Conservation (phyloP, 176 grass and related monocot genomes). For the Aegilops umbellulata region DNA sequence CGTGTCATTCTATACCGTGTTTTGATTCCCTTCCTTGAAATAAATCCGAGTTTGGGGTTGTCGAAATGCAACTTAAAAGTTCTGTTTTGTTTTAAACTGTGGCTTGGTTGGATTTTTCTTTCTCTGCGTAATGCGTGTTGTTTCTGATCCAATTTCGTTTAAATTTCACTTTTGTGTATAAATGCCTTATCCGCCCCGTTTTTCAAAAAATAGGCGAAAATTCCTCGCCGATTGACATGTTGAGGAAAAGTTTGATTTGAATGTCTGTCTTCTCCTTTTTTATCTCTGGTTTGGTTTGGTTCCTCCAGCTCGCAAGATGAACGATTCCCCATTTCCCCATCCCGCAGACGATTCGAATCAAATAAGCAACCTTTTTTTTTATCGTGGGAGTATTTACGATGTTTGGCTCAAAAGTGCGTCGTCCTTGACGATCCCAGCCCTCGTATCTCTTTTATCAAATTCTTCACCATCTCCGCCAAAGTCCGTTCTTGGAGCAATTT, state of each 20-base stretch:
- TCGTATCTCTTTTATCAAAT: background rate
- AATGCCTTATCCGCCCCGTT: background rate
- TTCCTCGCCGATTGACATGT: background rate
- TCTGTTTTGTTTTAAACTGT: background rate
- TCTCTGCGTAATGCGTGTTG: background rate
- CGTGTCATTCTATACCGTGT: background rate
- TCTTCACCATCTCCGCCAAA: background rate
- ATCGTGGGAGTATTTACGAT: background rate
- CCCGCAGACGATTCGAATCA: background rate
- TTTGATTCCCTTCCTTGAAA: background rate
- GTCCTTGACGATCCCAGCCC: background rate
- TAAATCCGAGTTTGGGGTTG: background rate
- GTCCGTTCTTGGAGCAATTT: background rate
- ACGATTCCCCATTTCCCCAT: background rate
- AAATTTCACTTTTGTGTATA: background rate
- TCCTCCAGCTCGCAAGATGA: background rate
- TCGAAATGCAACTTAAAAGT: background rate
- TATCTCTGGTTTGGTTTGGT: conserved; percentile 3
- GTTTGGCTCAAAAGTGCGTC: background rate
- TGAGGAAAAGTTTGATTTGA: background rate
- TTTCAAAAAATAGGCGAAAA: background rate
- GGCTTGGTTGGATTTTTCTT: background rate
- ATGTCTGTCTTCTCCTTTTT: background rate
- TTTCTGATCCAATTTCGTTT: background rate
- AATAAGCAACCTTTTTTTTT: background rate